Conservation (phyloP, 371 early-diverging fungal species). For the Sporodiniella umbellata region DNA sequence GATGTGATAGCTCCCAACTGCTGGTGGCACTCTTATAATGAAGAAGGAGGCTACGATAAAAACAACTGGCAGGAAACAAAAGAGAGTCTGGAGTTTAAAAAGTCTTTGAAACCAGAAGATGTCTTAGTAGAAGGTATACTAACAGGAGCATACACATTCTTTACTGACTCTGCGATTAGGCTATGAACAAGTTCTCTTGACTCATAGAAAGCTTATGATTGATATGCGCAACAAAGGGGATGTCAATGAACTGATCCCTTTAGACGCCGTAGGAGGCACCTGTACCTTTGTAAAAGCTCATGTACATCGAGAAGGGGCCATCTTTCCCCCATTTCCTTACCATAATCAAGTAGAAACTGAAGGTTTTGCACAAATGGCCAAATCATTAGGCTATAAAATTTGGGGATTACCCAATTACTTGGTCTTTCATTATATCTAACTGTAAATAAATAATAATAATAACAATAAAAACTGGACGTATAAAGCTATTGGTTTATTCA, state of each 20-base stretch:
- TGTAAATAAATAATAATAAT: too few relatives aligned
- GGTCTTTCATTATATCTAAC: slow-evolving; percentile 29
- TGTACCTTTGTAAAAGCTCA: slow-evolving; percentile 58
- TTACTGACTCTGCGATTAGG: slow-evolving; percentile 1
- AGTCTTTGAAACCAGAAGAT: slow-evolving; percentile 40
- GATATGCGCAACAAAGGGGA: slow-evolving; percentile 37
- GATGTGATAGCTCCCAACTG: slow-evolving; percentile 63
- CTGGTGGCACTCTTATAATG: slow-evolving; percentile 38
- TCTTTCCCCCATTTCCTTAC: slow-evolving; percentile 40
- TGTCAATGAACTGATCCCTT: slow-evolving; percentile 22
- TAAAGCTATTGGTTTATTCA: too few relatives aligned
- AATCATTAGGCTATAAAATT: slow-evolving; percentile 49
- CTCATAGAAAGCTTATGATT: slow-evolving; percentile 44
- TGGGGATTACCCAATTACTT: slow-evolving; percentile 37
- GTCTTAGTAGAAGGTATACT: slow-evolving; percentile 35
- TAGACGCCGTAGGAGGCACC: slow-evolving; percentile 48
- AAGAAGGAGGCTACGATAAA: slow-evolving; percentile 60
- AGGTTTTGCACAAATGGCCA: slow-evolving; percentile 74
- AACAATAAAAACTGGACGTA: too few relatives aligned
- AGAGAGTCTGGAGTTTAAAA: slow-evolving; percentile 49
- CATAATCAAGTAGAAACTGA: slow-evolving; percentile 67
- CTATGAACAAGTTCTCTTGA: slow-evolving; percentile 17
- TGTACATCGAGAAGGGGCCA: slow-evolving; percentile 66
- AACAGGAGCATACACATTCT: background rate
- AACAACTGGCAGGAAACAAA: slow-evolving; percentile 71